Conservation (phyloP, 1,284 basidiomycete species). For the Puccinia hordei region DNA sequence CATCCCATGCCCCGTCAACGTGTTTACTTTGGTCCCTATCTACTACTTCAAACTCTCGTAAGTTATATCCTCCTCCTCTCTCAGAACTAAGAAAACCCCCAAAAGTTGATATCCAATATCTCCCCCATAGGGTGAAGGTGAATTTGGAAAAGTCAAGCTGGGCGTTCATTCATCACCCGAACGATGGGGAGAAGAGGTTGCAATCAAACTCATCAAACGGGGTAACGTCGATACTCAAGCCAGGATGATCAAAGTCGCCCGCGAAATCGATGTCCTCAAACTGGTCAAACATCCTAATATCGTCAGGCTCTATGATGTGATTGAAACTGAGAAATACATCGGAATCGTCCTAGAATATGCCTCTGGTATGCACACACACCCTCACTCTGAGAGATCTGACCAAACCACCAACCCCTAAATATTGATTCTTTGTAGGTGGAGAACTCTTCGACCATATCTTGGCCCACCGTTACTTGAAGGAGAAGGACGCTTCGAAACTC, state of each 20-base stretch:
- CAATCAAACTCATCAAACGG: conserved; percentile 93
- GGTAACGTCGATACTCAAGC: conserved; percentile 85
- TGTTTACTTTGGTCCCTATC: conserved; percentile 89
- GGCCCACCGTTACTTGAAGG: conserved; percentile 93
- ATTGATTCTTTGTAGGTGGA: too few relatives aligned
- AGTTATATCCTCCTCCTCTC: neutral
- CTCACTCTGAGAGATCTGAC: neutral
- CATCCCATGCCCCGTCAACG: conserved; percentile 66
- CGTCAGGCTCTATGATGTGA: conserved; percentile 95
- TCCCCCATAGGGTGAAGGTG: conserved; percentile 73
- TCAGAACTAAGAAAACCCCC: neutral
- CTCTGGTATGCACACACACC: conserved; percentile 63
- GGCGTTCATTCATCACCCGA: conserved; percentile 76
- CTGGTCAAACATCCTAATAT: conserved; percentile 98
- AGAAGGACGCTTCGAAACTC: conserved; percentile 90
- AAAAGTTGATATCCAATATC: neutral
- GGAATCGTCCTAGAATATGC: conserved; percentile 99
- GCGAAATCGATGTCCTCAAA: conserved; percentile 94
- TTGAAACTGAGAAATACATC: conserved; percentile 99
- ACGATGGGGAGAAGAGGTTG: conserved; percentile 93
- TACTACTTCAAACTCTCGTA: conserved; percentile 82
- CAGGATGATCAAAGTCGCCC: conserved; percentile 90
- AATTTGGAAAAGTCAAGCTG: conserved; percentile 99
- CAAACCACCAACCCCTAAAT: too few relatives aligned
- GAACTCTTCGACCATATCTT: conserved; percentile 99